Evolutionary conservation across 768 basidiomycete species (phyloP).

Genomic region (Kwoniella europaea): DNA sequence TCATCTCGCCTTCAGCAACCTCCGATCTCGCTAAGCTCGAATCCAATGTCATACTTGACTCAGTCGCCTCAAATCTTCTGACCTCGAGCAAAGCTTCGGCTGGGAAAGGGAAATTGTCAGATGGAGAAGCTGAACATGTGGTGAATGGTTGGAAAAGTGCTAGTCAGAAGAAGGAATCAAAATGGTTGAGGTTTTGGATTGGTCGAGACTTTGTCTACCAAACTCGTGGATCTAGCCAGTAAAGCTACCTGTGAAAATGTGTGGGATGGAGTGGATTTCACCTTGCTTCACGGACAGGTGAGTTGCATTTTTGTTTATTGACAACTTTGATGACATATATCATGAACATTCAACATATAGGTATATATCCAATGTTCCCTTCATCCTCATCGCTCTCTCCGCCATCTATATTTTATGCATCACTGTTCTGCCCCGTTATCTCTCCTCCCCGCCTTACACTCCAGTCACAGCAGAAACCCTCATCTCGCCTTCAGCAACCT

Average conservation of each 20-base stretch:
- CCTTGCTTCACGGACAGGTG: slow-evolving; percentile 38
- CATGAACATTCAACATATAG: slow-evolving; percentile 14
- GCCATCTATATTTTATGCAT: slow-evolving; percentile 4
- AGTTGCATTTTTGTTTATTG: background rate
- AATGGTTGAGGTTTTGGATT: slow-evolving; percentile 35
- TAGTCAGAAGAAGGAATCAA: slow-evolving; percentile 3
- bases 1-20: slow-evolving; percentile 36
- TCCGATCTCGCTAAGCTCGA: slow-evolving; percentile 44
- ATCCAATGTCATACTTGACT: slow-evolving; percentile 40
- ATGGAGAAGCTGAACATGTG: slow-evolving; percentile 33
- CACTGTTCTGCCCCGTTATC: background rate
- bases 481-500: slow-evolving; percentile 33
- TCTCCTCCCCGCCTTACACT: background rate
- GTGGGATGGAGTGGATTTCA: slow-evolving; percentile 50
- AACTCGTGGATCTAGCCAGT: background rate
- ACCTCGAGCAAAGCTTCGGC: background rate
- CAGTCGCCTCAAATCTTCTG: slow-evolving; percentile 37
- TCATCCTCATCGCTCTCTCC: slow-evolving; percentile 28
- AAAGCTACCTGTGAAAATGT: slow-evolving; percentile 26
- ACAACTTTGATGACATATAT: too few relatives aligned
- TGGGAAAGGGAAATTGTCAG: background rate
- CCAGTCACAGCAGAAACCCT: slow-evolving; percentile 25
- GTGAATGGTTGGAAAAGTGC: slow-evolving; percentile 19
- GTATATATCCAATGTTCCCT: slow-evolving; percentile 32
- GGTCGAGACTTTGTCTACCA: background rate